Evolutionary conservation across 1,139 yeast species (phyloP).

Genomic region (Ogataea hybrid): DNA sequence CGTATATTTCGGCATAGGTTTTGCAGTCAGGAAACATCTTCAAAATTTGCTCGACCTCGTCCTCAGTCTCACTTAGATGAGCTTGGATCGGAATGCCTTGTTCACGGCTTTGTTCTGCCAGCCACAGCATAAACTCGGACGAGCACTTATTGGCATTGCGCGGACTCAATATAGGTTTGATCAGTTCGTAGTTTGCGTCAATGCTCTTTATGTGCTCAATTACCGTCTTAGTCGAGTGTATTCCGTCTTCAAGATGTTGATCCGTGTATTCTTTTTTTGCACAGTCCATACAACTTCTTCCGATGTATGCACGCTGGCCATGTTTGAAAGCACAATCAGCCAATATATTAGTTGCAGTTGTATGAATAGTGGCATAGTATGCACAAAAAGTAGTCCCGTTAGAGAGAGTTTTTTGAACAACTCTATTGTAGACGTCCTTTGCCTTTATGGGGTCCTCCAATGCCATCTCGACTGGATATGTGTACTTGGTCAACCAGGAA

Average conservation of each 20-base stretch:
- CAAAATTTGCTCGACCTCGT: slow-evolving; percentile 69
- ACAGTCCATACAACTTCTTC: slow-evolving; percentile 82
- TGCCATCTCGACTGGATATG: slow-evolving; percentile 76
- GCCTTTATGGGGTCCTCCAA: slow-evolving; percentile 52
- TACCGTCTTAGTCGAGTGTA: slow-evolving; percentile 51
- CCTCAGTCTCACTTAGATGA: slow-evolving; percentile 73
- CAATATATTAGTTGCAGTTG: slow-evolving; percentile 53
- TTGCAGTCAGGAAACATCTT: slow-evolving; percentile 65
- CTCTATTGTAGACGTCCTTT: slow-evolving; percentile 53
- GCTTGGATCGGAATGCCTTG: slow-evolving; percentile 70
- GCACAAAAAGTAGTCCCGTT: slow-evolving; percentile 88
- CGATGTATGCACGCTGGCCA: slow-evolving; percentile 88
- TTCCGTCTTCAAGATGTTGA: slow-evolving; percentile 54
- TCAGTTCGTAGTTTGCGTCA: slow-evolving; percentile 44
- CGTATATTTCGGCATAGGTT: slow-evolving; percentile 73
- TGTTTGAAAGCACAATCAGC: slow-evolving; percentile 59
- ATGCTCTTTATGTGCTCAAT: slow-evolving; percentile 48
- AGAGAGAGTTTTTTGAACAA: slow-evolving; percentile 50
- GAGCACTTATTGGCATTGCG: slow-evolving; percentile 88
- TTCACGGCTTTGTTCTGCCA: slow-evolving; percentile 53
- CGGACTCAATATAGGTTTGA: slow-evolving; percentile 78
- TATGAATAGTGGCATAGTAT: slow-evolving; percentile 81
- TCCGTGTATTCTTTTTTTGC: slow-evolving; percentile 61
- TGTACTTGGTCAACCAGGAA: slow-evolving; percentile 79
- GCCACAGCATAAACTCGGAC: slow-evolving; percentile 51